Evolutionary conservation across 2,329 filamentous ascomycete genomes (phyloP), one percentile per base, ranked within the genome.

Genomic region (Hymenoscyphus fructigenus): DNA sequence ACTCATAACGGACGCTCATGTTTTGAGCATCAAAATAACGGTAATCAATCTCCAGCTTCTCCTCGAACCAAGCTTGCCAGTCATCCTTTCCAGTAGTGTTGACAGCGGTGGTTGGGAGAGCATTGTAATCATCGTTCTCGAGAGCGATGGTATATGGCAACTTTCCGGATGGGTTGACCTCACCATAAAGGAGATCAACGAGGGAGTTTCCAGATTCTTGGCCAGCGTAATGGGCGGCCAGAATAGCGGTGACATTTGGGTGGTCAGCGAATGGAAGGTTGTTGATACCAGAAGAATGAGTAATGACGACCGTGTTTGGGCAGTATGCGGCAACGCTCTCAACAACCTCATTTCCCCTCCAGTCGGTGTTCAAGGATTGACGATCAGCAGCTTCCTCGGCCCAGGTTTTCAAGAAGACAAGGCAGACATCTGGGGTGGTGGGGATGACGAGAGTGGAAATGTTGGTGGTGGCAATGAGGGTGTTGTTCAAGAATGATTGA

Each of bases 141-240:
- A 71, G 58, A 20, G 66, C 65, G 26, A 95, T 92, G 77, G 65
- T 91, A 82, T 34, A 91, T 84, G 93, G 93, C 1, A 97, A 80
- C 60, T 89, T 88, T 14, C 92, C 93, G 60, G 87, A 92, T 0
- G 88, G 88, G 71, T 91, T 93, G 14, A 88, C 82, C 28, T 88
- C 83, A 6, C 93, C 93, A 65, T 93, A 93, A 1, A 96, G 79
- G 0, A 97, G 82, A 69, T 95, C 90, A 0, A 86, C 85, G 2
- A 97, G 81, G 0, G 92, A 91, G 66, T 91, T 89, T 6, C 93
- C 93, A 32, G 89, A 92, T 75, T 96, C 92, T 74, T 96, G 87
- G 1, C 92, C 92, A 0, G 93, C 92, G 1, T 96, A 81, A 71
- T 96, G 90, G 14, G 91, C 91, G 50, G 93, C 83, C 2, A 97